phyloP scores from a whole-genome alignment of 352 stramenopile genomes.

The Pythium grandisporangium region DNA sequence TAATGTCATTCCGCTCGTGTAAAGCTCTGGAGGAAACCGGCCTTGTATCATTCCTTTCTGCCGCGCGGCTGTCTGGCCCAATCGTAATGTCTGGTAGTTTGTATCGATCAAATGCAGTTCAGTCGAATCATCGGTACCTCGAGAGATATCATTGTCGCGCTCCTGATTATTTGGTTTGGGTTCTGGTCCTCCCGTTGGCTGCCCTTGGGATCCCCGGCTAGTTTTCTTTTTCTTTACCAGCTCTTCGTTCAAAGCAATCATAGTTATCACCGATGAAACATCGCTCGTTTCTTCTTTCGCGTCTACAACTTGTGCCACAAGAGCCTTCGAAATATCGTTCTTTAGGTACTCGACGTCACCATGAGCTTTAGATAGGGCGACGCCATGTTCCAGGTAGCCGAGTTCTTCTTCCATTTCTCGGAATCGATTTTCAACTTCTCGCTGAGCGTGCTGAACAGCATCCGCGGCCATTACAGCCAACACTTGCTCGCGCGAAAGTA shows the following conservation, averaged over 20 bases:
- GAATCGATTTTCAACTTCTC: constrained; percentile 77
- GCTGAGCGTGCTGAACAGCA: constrained; percentile 62
- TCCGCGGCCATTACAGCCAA: constrained; percentile 78
- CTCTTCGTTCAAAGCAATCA: constrained; percentile 50
- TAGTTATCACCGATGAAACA: constrained; percentile 35
- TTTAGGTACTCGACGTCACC: constrained; percentile 48
- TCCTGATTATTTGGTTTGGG: no score
- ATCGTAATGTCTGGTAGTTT: constrained; percentile 18
- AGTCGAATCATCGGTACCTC: background rate
- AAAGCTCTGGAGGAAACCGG: constrained; percentile 50
- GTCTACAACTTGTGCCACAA: constrained; percentile 42
- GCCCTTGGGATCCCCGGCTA: no score
- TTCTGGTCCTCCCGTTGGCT: no score
- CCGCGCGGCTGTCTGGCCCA: constrained; percentile 15
- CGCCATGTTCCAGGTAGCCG: constrained; percentile 44
- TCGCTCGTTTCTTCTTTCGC: constrained; percentile 44
- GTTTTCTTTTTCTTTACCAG: constrained; percentile 26
- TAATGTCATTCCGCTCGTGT: constrained; percentile 50
- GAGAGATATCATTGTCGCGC: background rate
- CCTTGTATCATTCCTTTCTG: constrained; percentile 62
- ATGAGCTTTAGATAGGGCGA: constrained; percentile 29
- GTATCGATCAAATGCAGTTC: constrained; percentile 50
- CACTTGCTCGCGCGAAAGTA: constrained; percentile 71
- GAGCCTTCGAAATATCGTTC: constrained; percentile 50
- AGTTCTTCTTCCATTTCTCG: constrained; percentile 84